Conservation (phyloP, 1,284 basidiomycete genomes). For the Pterula multifida region DNA sequence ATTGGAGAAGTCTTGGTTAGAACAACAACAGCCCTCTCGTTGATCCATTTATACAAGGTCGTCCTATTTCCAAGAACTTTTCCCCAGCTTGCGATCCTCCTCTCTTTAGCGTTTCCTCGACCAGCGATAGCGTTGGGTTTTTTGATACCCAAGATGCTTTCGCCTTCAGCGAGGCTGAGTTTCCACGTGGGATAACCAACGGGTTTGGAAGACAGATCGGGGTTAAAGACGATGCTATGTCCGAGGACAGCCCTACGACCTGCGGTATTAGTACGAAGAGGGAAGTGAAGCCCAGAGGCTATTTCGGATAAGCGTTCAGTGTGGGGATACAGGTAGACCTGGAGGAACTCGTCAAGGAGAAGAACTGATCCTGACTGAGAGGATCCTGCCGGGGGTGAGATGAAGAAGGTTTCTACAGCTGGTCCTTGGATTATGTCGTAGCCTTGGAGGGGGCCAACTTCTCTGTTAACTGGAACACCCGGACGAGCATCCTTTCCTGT, state of each 20-base stretch:
- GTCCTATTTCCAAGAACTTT: constrained; percentile 80
- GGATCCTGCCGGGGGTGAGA: constrained; percentile 20
- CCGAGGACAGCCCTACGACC: constrained; percentile 38
- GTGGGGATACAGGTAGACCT: constrained; percentile 59
- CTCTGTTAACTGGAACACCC: constrained; percentile 10
- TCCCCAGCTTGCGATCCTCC: constrained; percentile 59
- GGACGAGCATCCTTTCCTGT: constrained; percentile 49
- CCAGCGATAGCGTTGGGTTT: constrained; percentile 18
- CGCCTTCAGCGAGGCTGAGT: constrained; percentile 38
- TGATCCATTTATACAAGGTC: constrained; percentile 92
- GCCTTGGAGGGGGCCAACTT: constrained; percentile 35
- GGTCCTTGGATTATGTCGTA: constrained; percentile 46
- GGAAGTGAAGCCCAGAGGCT: constrained; percentile 37
- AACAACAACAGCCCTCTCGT: constrained; percentile 67
- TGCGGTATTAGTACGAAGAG: constrained; percentile 33
- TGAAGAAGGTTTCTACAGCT: constrained; percentile 43
- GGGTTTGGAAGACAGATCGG: constrained; percentile 31
- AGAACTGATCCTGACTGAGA: constrained; percentile 36
- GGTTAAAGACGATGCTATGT: constrained; percentile 34
- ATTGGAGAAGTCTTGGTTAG: constrained; percentile 34
- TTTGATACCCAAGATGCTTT: constrained; percentile 42
- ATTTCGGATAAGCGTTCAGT: constrained; percentile 32
- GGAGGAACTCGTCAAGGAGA: constrained; percentile 56
- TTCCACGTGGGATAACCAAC: constrained; percentile 58
- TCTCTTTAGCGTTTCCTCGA: constrained; percentile 24